Evolutionary conservation across 139 green algal species (phyloP), one percentile per base, ranked within the genome.

Genomic region (Eudorina sp.): DNA sequence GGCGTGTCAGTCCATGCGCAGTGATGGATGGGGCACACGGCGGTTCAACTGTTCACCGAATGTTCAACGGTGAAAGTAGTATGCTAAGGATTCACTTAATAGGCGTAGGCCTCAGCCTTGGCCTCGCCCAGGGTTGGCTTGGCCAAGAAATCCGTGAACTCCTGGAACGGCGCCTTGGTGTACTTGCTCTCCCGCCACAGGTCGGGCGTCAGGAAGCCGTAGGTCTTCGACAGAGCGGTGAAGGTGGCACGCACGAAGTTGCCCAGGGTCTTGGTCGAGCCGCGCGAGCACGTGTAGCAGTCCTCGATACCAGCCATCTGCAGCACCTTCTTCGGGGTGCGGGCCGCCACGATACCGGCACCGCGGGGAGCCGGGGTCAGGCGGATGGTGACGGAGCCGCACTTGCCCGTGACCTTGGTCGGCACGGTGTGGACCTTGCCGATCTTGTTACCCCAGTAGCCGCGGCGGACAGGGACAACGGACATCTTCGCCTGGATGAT

Each of bases 221-320:
- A 99, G 27, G 97, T 99, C 83, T 94, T 90, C 62, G 88, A 78
- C 60, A 94, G 88, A 3, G 93, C 92, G 75, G 90, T 84, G 74
- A 93, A 93, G 41, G 94, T 95, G 53, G 94, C 94, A 53, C 99
- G 99, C 51, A 99, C 97, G 85, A 99, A 99, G 96, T 99, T 99
- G 86, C 98, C 98, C 74, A 99, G 95, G n/a, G 98, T 99, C 90
- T 98, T 98, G 89, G 96, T 98, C 84, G 93, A 97, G 76, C 98
- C 98, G 83, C 94, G 92, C 25, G 98, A 99, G 62, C 89, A 95
- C 70, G 98, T 99, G 96, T 99, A 99, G 94, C 98, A 99, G 94
- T 99, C 98, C 88, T 99, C 97, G 89, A 99, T 99, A 55, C 98
- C 98, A 11, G 98, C 98, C 95, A 99, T 99, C 94, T 99, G 95